Evolutionary conservation across 225 moss, liverwort and hornwort species (phyloP).

Genomic region (Polytrichum commune): DNA sequence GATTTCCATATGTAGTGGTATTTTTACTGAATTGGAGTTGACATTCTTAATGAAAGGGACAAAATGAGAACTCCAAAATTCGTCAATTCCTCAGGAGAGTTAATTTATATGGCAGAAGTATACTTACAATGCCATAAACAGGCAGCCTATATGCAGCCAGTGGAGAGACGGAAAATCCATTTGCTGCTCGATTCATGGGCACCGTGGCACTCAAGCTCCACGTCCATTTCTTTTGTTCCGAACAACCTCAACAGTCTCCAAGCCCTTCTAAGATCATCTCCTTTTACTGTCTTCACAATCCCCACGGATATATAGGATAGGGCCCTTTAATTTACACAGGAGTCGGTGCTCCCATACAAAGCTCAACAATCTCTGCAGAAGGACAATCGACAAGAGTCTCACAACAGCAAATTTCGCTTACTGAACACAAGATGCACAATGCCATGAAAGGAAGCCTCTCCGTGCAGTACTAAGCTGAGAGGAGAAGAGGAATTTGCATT

Average conservation of each 20-base stretch:
- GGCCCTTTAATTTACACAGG: not conserved
- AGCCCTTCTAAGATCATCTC: not conserved
- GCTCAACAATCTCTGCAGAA: not conserved
- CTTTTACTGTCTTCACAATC: not conserved
- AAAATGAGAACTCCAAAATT: not conserved
- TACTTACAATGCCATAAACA: constrained; percentile 14
- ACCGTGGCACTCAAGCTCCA: constrained; percentile 1
- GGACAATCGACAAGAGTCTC: not conserved
- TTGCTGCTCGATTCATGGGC: not conserved
- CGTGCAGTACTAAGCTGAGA: no score
- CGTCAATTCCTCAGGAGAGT: not conserved
- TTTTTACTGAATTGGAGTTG: no score
- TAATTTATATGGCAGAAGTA: not conserved
- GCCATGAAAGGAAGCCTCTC: not conserved
- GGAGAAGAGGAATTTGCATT: no score
- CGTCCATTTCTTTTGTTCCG: not conserved
- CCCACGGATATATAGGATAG: not conserved
- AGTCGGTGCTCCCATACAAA: not conserved
- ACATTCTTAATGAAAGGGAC: not conserved
- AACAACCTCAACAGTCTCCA: constrained; percentile 1
- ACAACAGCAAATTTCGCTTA: not conserved
- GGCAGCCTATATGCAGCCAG: not conserved
- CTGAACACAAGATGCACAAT: not conserved
- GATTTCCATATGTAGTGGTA: no score
- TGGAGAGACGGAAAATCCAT: not conserved